phyloP scores from a whole-genome alignment of 345 rosid genomes.

The Fremontodendron californicum region DNA sequence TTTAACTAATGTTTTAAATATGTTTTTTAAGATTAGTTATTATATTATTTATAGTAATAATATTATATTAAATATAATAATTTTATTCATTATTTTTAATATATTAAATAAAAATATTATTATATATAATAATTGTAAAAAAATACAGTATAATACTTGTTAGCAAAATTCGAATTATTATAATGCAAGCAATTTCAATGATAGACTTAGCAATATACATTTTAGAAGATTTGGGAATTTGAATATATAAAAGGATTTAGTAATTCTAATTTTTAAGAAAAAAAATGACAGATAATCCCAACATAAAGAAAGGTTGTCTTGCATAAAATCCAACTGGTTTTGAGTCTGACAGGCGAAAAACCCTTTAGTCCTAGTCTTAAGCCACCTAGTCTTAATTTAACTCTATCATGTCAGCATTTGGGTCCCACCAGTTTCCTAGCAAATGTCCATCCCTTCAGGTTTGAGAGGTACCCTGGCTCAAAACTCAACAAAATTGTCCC shows the following conservation, averaged over 20 bases:
- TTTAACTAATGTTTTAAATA: too few species aligned
- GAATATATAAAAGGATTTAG: not conserved
- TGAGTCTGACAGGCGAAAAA: constrained; percentile 7
- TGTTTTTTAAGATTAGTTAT: too few species aligned
- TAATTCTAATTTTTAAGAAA: too few species aligned
- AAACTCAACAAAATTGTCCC: not conserved
- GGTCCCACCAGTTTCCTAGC: constrained; percentile 24
- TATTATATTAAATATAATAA: too few species aligned
- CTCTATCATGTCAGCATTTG: constrained; percentile 1
- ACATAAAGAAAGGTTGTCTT: constrained; percentile 15
- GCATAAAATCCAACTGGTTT: constrained; percentile 20
- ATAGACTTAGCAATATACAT: not conserved
- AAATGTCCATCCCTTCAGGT: not conserved
- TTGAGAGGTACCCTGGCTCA: not conserved
- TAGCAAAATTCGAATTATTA: too few species aligned
- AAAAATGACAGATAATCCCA: constrained; percentile 17
- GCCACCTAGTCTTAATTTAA: not conserved
- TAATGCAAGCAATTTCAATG: not conserved
- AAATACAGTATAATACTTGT: too few species aligned
- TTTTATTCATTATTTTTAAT: too few species aligned
- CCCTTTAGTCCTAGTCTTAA: not conserved
- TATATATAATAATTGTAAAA: too few species aligned
- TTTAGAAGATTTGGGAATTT: not conserved
- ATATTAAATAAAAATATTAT: too few species aligned
- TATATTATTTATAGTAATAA: too few species aligned